Evolutionary conservation across 495 filamentous ascomycete genomes (phyloP).

Genomic region (Neurospora tetrasperma): DNA sequence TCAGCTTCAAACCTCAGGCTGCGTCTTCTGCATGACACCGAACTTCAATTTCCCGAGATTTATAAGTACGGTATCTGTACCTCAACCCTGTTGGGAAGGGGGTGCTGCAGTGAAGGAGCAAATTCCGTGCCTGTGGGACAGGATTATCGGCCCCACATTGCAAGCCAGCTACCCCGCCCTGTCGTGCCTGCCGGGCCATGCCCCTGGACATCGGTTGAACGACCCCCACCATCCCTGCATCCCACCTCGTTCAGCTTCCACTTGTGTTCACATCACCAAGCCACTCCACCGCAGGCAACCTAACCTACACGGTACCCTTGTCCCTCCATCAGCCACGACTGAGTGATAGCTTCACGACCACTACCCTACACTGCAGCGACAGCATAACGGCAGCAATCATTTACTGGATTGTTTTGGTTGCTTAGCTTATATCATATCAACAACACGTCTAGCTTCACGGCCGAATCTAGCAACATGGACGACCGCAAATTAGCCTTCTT

Average conservation of each 20-base stretch:
- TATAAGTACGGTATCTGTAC: too few relatives aligned
- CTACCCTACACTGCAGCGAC: neutral
- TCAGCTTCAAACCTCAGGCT: too few relatives aligned
- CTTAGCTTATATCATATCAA: neutral
- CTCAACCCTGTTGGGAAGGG: too few relatives aligned
- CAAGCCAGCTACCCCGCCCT: neutral
- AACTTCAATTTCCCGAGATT: too few relatives aligned
- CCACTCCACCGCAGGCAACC: neutral
- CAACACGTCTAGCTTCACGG: neutral
- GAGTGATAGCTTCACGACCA: neutral
- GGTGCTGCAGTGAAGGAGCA: neutral
- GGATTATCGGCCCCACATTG: neutral
- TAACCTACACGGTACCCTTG: neutral
- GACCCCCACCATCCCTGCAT: neutral
- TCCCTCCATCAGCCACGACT: neutral
- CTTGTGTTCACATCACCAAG: neutral
- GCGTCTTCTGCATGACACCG: too few relatives aligned
- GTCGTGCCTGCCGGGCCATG: neutral
- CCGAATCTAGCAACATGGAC: conserved; percentile 11
- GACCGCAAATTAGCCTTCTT: conserved; percentile 31
- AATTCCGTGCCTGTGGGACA: neutral
- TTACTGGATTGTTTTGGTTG: neutral
- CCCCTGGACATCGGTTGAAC: neutral
- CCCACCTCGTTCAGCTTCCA: neutral
- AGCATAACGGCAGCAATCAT: neutral